phyloP scores from a whole-genome alignment of 306 rosid species.

The Leucaena leucocephala region DNA sequence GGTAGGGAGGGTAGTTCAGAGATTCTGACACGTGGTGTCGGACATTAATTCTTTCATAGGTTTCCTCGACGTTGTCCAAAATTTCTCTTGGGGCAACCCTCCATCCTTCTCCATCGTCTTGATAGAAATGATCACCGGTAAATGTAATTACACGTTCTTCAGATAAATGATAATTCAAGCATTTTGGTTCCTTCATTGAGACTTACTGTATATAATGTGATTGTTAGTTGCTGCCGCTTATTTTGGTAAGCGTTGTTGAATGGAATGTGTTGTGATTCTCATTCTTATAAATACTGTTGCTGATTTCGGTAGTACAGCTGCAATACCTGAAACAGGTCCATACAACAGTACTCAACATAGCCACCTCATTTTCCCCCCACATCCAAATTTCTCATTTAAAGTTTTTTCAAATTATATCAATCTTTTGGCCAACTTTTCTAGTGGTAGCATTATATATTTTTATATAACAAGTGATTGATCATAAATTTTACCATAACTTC shows the following conservation, averaged over 20 bases:
- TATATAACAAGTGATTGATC: too few relatives aligned
- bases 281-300: neutral
- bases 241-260: neutral
- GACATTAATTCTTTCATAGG: constrained; percentile 29
- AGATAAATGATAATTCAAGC: constrained; percentile 28
- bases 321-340: too few relatives aligned
- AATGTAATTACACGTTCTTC: constrained; percentile 43
- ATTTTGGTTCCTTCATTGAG: constrained; percentile 30
- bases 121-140: constrained; percentile 34
- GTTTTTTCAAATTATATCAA: too few relatives aligned
- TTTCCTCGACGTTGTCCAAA: constrained; percentile 39
- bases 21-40: constrained; percentile 40
- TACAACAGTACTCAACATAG: too few relatives aligned
- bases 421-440: too few relatives aligned
- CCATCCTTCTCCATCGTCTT: constrained; percentile 20
- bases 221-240: neutral
- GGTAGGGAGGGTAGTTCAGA: constrained; percentile 48
- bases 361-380: too few relatives aligned
- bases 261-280: constrained; percentile 11
- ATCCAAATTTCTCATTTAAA: too few relatives aligned
- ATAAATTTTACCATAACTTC: too few relatives aligned
- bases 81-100: constrained; percentile 36
- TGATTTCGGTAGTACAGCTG: neutral
- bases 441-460: too few relatives aligned
- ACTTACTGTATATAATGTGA: constrained; percentile 1